phyloP scores from a whole-genome alignment of 169 alveolate species.

The Cyclospora cayetanensis region DNA sequence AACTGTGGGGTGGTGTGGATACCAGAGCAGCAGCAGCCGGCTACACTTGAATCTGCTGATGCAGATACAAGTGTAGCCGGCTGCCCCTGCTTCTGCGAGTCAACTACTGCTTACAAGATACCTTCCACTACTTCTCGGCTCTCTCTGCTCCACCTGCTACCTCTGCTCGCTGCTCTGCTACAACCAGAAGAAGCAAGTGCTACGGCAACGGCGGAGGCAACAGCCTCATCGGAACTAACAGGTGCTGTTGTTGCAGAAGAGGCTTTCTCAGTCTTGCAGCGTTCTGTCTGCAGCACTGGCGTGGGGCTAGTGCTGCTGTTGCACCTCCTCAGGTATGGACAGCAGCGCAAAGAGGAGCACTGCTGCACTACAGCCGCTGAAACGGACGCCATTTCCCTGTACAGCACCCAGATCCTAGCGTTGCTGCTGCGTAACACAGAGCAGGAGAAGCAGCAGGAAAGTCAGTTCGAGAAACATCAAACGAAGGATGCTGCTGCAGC shows the following conservation, averaged over 20 bases:
- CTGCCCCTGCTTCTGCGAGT: background rate
- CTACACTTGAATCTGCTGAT: too few species aligned
- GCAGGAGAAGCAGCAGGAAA: conserved; percentile 17
- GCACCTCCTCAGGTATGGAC: background rate
- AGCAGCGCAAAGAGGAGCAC: conserved; percentile 18
- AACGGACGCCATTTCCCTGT: background rate
- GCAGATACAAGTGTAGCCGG: background rate
- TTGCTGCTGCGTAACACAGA: background rate
- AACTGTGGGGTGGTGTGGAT: background rate
- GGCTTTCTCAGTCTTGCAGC: background rate
- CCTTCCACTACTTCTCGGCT: background rate
- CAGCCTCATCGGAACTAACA: too few species aligned
- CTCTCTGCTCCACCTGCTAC: background rate
- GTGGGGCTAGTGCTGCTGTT: conserved; percentile 14
- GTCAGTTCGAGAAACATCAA: too few species aligned
- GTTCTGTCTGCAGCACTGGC: conserved; percentile 29
- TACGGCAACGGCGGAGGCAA: background rate
- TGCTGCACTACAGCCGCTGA: background rate
- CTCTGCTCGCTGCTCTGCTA: background rate
- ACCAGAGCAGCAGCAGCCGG: background rate
- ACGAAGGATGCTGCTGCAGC: background rate
- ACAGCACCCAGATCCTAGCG: background rate
- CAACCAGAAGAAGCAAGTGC: background rate
- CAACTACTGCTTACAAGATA: background rate
- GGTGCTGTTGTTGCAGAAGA: background rate